These are phyloP conservation scores for Pholiota molesta DNA, from an alignment of 768 basidiomycete species.

Conservation along the genomic window DNA sequence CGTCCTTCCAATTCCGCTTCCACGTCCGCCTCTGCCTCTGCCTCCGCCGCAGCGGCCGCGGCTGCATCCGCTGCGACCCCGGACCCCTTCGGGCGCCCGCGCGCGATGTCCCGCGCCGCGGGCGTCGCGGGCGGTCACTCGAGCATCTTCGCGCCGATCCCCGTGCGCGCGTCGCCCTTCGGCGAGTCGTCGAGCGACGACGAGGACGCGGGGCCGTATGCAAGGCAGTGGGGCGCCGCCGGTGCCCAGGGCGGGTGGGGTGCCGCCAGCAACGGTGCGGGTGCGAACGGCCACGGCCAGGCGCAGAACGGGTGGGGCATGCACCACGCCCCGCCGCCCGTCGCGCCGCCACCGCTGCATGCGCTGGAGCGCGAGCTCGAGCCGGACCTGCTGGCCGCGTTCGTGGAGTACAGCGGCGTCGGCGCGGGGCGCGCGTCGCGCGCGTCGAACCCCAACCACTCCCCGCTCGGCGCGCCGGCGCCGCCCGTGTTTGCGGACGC, in stretches of 20 bases:
- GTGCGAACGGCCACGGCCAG: too few relatives aligned
- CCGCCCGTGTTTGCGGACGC: not conserved
- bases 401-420: conserved; percentile 8
- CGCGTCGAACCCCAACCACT: not conserved
- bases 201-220: not conserved
- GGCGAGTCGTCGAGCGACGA: conserved; percentile 8
- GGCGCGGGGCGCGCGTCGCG: not conserved
- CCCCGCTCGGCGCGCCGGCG: not conserved
- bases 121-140: not conserved
- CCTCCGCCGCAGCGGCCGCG: not conserved
- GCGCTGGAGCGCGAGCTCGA: conserved; percentile 11
- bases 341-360: conserved; percentile 5
- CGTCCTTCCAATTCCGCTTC: conserved; percentile 3
- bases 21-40: not conserved
- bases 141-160: not conserved
- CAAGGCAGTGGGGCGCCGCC: not conserved
- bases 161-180: conserved; percentile 6
- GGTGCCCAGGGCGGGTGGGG: not conserved
- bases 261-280: too few relatives aligned
- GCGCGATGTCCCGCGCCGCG: not conserved
- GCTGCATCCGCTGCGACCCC: not conserved
- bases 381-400: conserved; percentile 8
- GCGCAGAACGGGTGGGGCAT: not conserved
- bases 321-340: not conserved
- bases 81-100: not conserved